Conservation (phyloP, 768 basidiomycete species). For the Mycena leptocephala region DNA sequence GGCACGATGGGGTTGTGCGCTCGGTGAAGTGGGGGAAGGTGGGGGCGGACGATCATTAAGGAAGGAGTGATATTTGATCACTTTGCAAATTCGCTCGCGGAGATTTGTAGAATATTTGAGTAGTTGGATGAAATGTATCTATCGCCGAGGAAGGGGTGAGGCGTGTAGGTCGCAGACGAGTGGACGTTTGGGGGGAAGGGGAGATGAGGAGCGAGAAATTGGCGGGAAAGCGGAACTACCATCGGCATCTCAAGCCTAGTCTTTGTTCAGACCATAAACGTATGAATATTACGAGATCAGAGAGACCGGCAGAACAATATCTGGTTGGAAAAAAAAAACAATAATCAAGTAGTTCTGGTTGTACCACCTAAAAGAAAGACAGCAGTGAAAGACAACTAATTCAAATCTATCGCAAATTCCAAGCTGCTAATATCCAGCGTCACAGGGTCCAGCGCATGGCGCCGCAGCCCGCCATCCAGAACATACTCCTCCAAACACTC, state of each 20-base stretch:
- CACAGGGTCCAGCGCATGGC: background rate
- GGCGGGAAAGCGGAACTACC: conserved; percentile 10
- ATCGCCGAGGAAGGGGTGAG: conserved; percentile 16
- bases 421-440: conserved; percentile 11
- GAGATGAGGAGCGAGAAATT: conserved; percentile 17
- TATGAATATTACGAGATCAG: conserved; percentile 14
- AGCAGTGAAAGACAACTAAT: conserved; percentile 13
- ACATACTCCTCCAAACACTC: background rate
- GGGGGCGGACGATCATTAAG: conserved; percentile 51
- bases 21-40: conserved; percentile 57
- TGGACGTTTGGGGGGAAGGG: conserved; percentile 16
- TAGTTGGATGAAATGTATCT: conserved; percentile 18
- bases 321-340: conserved; percentile 11
- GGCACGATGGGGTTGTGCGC: conserved; percentile 57
- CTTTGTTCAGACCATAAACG: conserved; percentile 9
- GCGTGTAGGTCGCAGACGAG: conserved; percentile 13
- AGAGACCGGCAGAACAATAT: conserved; percentile 7
- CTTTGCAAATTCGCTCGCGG: conserved; percentile 19
- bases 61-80: conserved; percentile 11
- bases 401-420: conserved; percentile 12
- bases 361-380: conserved; percentile 12
- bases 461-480: background rate
- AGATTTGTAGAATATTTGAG: conserved; percentile 20
- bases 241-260: conserved; percentile 14
- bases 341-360: conserved; percentile 4